These are phyloP conservation scores for Biscogniauxia marginata DNA, from an alignment of 2,329 filamentous ascomycete genomes.

Conservation along the genomic window DNA sequence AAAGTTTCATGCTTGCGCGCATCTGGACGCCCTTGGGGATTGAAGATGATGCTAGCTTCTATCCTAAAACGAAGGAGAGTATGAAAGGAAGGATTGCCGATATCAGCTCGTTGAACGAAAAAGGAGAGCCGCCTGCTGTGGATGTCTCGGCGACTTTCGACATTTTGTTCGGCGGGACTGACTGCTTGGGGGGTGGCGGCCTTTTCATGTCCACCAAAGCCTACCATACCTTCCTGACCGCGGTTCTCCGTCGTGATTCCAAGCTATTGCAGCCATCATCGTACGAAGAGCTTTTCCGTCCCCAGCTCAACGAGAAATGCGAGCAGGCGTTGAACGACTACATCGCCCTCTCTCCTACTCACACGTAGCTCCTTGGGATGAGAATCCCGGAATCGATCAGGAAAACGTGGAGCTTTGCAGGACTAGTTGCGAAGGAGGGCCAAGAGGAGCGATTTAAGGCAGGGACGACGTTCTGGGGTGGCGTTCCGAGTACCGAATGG, in stretches of 20 bases:
- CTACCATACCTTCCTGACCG: slow-evolving; percentile 26
- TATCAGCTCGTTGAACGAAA: slow-evolving; percentile 19
- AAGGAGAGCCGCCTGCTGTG: slow-evolving; percentile 20
- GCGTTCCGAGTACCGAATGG: slow-evolving; percentile 22
- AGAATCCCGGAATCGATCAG: slow-evolving; percentile 18
- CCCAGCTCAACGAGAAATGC: slow-evolving; percentile 24
- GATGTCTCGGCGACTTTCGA: slow-evolving; percentile 19
- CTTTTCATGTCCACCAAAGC: slow-evolving; percentile 17
- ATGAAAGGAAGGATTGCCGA: slow-evolving; percentile 24
- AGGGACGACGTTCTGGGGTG: slow-evolving; percentile 23
- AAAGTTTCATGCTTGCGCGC: slow-evolving; percentile 22
- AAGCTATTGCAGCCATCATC: slow-evolving; percentile 20
- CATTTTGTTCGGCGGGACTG: slow-evolving; percentile 13
- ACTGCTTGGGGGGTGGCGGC: slow-evolving; percentile 25
- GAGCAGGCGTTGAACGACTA: slow-evolving; percentile 26
- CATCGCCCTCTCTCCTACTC: slow-evolving; percentile 10
- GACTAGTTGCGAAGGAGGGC: slow-evolving; percentile 23
- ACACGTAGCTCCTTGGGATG: slow-evolving; percentile 18
- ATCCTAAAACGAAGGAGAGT: slow-evolving; percentile 15
- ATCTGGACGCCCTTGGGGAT: slow-evolving; percentile 26
- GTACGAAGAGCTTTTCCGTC: slow-evolving; percentile 26
- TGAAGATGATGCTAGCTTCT: slow-evolving; percentile 21
- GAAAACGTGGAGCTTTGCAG: slow-evolving; percentile 27
- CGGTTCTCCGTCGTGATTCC: slow-evolving; percentile 23
- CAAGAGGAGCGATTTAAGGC: slow-evolving; percentile 20